phyloP scores from a whole-genome alignment of 495 filamentous ascomycete species.

The Hypoxylon cercidicola region DNA sequence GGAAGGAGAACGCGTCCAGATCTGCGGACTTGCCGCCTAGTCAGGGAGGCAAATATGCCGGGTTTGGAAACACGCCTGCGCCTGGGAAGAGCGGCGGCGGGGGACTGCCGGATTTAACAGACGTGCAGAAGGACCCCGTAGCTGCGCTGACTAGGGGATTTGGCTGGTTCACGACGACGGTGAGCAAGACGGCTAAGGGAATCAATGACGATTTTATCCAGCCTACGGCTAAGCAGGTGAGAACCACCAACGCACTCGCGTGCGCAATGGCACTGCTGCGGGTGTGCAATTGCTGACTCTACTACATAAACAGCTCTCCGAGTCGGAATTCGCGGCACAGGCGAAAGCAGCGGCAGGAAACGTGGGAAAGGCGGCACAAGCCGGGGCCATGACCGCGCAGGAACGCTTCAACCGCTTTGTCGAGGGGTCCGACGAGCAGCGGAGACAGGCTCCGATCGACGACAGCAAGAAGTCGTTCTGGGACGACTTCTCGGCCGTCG shows the following conservation, averaged over 20 bases:
- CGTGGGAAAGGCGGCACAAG: slow-evolving; percentile 68
- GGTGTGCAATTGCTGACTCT: slow-evolving; percentile 9
- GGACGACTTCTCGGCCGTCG: slow-evolving; percentile 76
- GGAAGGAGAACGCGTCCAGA: slow-evolving; percentile 80
- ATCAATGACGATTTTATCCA: slow-evolving; percentile 90
- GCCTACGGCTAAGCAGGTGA: slow-evolving; percentile 86
- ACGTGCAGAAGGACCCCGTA: slow-evolving; percentile 90
- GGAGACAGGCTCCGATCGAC: slow-evolving; percentile 52
- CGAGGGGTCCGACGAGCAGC: slow-evolving; percentile 62
- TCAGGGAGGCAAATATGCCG: slow-evolving; percentile 90
- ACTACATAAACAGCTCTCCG: slow-evolving; percentile 68
- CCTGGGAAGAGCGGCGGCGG: slow-evolving; percentile 53
- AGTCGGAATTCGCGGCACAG: slow-evolving; percentile 88
- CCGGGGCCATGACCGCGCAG: slow-evolving; percentile 74
- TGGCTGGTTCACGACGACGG: slow-evolving; percentile 89
- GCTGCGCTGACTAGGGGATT: slow-evolving; percentile 90
- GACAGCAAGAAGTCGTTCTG: slow-evolving; percentile 87
- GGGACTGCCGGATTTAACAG: slow-evolving; percentile 72
- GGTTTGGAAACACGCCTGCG: slow-evolving; percentile 81
- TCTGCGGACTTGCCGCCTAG: slow-evolving; percentile 78
- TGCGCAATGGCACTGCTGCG: slow-evolving; percentile 15
- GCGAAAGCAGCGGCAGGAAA: slow-evolving; percentile 75
- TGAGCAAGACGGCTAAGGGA: slow-evolving; percentile 86
- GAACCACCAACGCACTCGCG: slow-evolving; percentile 37
- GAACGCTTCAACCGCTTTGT: slow-evolving; percentile 86